Evolutionary conservation across 768 basidiomycete species (phyloP), one percentile per base, ranked within the genome.

Genomic region (Trametes cinnabarina): DNA sequence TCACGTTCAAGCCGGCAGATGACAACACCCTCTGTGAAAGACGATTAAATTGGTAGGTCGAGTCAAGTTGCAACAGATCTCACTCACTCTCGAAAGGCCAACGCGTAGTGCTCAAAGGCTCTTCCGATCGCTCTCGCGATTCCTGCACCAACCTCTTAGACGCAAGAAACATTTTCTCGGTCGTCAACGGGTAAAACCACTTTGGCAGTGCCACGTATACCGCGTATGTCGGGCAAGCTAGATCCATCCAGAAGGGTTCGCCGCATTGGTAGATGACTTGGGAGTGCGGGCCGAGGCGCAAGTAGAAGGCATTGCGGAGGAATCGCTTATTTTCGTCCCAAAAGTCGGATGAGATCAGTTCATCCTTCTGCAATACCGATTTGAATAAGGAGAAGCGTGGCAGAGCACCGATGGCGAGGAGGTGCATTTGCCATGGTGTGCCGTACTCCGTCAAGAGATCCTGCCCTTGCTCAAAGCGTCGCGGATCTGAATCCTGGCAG

Each of bases 371-470:
- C 34, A 57, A 9, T 8, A 47, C 26, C 10, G 51, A 35, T 2
- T 20, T 23, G 20, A 58, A 12, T 17, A 15, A 1, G 2, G 23
- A 12, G 26, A 26, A 32, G 10, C 50, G 50, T 19, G 9, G 5
- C 7, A 19, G 12, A 25, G 34, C n/a, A 3, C 43, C 50, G 34
- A 58, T 5, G 3, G 46, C 26, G 20, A 52, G 43, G 15, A 51
- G 46, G 7, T 50, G 43, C 2, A 58, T 51, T 17, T 52, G 9
- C 57, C 57, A 58, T 3, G 51, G 43, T 10, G 51, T 40, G 26
- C 57, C 57, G 26, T 34, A 52, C 46, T 51, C 35, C 10, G 30
- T 47, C 25, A 47, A 35, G 4, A 58, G 57, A 44, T 58, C 55
- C 10, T 34, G 40, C 1, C 47, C 55, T 1, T 32, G n/a, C 7